phyloP scores from a whole-genome alignment of 2,329 filamentous ascomycete species.

The Ophiostoma pallidulum region DNA sequence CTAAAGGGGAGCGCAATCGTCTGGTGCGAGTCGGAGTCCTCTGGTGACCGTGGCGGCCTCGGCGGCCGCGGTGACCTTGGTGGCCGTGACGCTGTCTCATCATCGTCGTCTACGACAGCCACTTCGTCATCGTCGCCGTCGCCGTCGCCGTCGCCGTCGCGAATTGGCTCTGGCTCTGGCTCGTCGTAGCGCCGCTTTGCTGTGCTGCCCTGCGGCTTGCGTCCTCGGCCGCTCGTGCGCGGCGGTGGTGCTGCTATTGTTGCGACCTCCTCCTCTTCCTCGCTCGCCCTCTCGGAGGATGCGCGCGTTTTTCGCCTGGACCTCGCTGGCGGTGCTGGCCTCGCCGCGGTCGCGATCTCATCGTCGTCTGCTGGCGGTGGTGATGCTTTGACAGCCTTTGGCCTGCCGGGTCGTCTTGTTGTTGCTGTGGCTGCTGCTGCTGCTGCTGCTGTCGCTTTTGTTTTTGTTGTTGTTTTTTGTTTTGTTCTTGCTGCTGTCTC shows the following conservation, averaged over 20 bases:
- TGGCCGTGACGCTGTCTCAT: not conserved
- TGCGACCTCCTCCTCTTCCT: not conserved
- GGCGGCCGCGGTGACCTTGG: slow-evolving; percentile 14
- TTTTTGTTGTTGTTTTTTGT: not conserved
- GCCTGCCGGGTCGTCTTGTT: slow-evolving; percentile 7
- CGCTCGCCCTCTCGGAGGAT: slow-evolving; percentile 30
- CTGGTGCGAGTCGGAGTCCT: slow-evolving; percentile 17
- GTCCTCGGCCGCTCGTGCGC: slow-evolving; percentile 29
- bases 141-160: slow-evolving; percentile 18
- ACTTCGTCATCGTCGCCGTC: slow-evolving; percentile 15
- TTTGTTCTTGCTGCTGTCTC: not conserved
- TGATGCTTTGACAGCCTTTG: slow-evolving; percentile 9
- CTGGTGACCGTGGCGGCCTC: slow-evolving; percentile 10
- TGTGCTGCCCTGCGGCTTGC: slow-evolving; percentile 32
- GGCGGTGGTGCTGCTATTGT: not conserved
- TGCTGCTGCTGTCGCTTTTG: not conserved
- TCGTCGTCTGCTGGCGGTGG: slow-evolving; percentile 7
- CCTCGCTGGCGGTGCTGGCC: slow-evolving; percentile 1
- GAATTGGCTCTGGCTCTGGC: too few relatives aligned
- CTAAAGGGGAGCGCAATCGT: slow-evolving; percentile 81
- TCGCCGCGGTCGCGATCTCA: not conserved
- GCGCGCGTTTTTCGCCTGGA: slow-evolving; percentile 9
- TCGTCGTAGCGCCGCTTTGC: slow-evolving; percentile 13
- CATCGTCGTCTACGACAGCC: slow-evolving; percentile 7
- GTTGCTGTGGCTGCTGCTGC: not conserved